Percentiles rank a stretch among this genome's conserved stretches.
phyloP scores from a whole-genome alignment of 306 rosid species.

The Gleditsia sinensis region DNA sequence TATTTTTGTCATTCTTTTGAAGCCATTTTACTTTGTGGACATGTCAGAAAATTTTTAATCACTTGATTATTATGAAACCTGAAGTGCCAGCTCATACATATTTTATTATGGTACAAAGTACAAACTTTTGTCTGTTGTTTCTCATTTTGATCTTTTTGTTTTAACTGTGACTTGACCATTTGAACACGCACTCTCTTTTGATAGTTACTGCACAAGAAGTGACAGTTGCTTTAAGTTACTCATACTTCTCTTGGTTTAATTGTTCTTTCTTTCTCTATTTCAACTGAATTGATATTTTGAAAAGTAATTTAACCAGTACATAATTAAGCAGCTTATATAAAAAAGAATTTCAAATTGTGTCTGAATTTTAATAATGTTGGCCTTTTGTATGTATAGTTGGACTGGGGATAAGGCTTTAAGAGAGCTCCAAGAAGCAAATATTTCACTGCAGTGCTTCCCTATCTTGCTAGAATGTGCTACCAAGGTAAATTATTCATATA shows the following conservation, averaged over 20 bases:
- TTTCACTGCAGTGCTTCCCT: slow-evolving; percentile 80
- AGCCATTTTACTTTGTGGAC: not conserved
- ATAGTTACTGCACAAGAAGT: not conserved
- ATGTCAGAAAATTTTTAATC: not conserved
- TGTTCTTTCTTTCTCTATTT: not conserved
- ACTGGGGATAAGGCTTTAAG: slow-evolving; percentile 82
- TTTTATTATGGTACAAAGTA: not conserved
- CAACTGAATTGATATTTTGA: slow-evolving; percentile 21
- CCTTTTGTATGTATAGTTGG: slow-evolving; percentile 64
- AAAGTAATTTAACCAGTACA: not conserved
- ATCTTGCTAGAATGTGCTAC: slow-evolving; percentile 84
- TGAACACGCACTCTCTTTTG: slow-evolving; percentile 8
- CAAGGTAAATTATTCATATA: slow-evolving; percentile 57
- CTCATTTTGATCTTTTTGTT: not conserved
- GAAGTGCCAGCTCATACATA: not conserved
- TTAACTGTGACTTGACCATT: not conserved
- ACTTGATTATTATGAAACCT: not conserved
- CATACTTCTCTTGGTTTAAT: not conserved
- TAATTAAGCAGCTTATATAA: slow-evolving; percentile 5
- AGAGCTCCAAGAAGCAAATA: slow-evolving; percentile 91
- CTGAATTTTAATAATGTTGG: slow-evolving; percentile 10
- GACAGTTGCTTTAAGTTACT: slow-evolving; percentile 21
- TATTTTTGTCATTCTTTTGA: slow-evolving; percentile 6
- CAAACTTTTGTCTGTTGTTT: not conserved
- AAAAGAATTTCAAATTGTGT: slow-evolving; percentile 21